A percentile compares a stretch with the other conserved stretches of the same genome.
Evolutionary conservation across 805 yeast species (phyloP).

Genomic region (Schwanniomyces vanrijiae): DNA sequence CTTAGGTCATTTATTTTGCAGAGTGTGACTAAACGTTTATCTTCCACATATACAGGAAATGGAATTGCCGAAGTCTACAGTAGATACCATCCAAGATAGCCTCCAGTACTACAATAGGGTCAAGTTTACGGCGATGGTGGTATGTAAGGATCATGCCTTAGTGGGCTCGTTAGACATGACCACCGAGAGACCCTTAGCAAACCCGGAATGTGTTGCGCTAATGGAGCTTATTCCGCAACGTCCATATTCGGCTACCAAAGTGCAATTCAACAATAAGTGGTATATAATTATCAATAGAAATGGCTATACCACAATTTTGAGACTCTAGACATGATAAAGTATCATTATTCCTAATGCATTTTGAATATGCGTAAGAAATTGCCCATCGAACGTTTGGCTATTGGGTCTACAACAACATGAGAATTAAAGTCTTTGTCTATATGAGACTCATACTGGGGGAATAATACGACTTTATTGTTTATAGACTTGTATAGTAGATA

Average conservation of each 20-base stretch:
- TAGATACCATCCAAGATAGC: slow-evolving; percentile 5
- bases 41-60: slow-evolving; percentile 1
- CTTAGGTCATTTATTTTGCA: slow-evolving; percentile 1
- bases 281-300: slow-evolving; percentile 1
- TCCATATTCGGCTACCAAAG: neutral
- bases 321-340: neutral
- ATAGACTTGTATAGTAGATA: neutral
- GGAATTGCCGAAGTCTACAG: slow-evolving; percentile 4
- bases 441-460: neutral
- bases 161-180: slow-evolving; percentile 5
- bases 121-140: neutral
- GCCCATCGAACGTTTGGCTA: too few relatives aligned
- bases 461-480: neutral
- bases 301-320: slow-evolving; percentile 2
- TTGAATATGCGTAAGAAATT: neutral
- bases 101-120: slow-evolving; percentile 2
- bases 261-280: neutral
- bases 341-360: neutral
- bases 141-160: slow-evolving; percentile 1
- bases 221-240: neutral
- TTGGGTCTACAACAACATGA: neutral
- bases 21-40: slow-evolving; percentile 1
- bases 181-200: neutral
- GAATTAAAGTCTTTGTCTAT: neutral
- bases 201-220: neutral